phyloP scores from a whole-genome alignment of 2,329 filamentous ascomycete species.

The Basipetospora chlamydospora region DNA sequence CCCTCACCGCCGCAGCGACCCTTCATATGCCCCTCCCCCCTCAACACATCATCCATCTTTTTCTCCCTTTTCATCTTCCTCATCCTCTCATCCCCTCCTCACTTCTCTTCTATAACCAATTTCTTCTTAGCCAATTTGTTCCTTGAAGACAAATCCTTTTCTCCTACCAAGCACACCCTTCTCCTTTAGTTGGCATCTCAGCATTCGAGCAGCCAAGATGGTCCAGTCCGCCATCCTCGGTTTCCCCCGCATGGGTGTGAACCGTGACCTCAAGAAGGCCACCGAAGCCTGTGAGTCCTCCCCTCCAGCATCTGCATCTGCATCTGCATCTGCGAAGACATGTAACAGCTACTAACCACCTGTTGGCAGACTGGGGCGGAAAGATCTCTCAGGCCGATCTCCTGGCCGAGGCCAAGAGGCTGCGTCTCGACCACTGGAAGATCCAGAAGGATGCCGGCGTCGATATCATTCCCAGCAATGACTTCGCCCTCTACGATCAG shows the following conservation, averaged over 20 bases:
- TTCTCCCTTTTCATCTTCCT: not conserved
- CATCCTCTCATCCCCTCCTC: no score
- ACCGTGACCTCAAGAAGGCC: slow-evolving; percentile 99
- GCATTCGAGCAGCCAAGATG: slow-evolving; percentile 28
- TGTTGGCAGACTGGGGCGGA: slow-evolving; percentile 56
- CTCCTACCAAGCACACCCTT: no score
- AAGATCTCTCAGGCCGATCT: slow-evolving; percentile 89
- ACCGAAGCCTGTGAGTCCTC: slow-evolving; percentile 69
- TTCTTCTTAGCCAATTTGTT: no score
- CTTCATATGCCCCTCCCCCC: no score
- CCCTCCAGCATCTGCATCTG: no score
- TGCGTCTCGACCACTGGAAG: slow-evolving; percentile 95
- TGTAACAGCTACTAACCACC: slow-evolving; percentile 20
- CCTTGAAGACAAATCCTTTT: no score
- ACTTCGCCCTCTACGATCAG: slow-evolving; percentile 98
- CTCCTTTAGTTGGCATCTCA: no score
- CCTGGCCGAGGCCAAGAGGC: slow-evolving; percentile 87
- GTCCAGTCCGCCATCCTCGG: slow-evolving; percentile 71
- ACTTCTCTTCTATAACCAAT: no score
- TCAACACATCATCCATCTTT: not conserved
- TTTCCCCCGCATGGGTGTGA: slow-evolving; percentile 96
- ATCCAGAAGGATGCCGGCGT: slow-evolving; percentile 98
- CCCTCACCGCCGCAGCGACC: no score
- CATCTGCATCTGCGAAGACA: no score
- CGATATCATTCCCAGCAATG: slow-evolving; percentile 96